Percentiles rank a stretch among this genome's conserved stretches.
These are phyloP conservation scores for Cruciata laevipes DNA, from an alignment of 257 asterid species.

Conservation along the genomic window DNA sequence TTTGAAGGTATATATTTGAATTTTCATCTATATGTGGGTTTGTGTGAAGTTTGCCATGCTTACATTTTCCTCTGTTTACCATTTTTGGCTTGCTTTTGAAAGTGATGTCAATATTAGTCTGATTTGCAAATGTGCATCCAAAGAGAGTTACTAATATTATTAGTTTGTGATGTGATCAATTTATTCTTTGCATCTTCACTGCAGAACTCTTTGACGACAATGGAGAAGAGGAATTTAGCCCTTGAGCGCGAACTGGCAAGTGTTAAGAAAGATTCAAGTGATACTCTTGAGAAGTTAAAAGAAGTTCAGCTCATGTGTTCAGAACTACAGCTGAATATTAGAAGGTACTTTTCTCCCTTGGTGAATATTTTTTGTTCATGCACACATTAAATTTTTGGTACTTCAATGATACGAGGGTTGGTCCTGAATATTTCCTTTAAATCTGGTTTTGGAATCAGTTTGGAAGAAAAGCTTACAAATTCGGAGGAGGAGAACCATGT, in stretches of 20 bases:
- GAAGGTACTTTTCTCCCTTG: slow-evolving; percentile 43
- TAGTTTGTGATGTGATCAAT: neutral
- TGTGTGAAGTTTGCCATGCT: neutral
- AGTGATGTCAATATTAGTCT: neutral
- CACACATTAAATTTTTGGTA: neutral
- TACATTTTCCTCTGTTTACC: neutral
- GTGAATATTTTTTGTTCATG: neutral
- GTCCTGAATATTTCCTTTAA: neutral
- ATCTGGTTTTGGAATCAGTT: slow-evolving; percentile 40
- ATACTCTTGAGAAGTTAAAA: slow-evolving; percentile 52
- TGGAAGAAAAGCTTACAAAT: slow-evolving; percentile 73
- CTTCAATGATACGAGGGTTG: neutral
- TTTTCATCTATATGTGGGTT: slow-evolving; percentile 9
- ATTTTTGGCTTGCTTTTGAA: neutral
- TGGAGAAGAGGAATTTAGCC: slow-evolving; percentile 55
- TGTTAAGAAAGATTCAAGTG: slow-evolving; percentile 59
- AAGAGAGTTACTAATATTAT: neutral
- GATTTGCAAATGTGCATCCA: too few species aligned
- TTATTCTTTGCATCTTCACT: slow-evolving; percentile 20
- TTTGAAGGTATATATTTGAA: slow-evolving; percentile 51
- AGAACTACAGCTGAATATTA: slow-evolving; percentile 57
- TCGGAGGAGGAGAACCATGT: slow-evolving; percentile 70
- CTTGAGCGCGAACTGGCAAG: slow-evolving; percentile 66
- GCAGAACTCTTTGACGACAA: slow-evolving; percentile 57
- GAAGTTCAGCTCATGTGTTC: slow-evolving; percentile 70